Percentiles rank a stretch among this genome's conserved stretches.
These are phyloP conservation scores for Seiridium cupressi DNA, from an alignment of 2,329 filamentous ascomycete genomes.

Conservation along the genomic window DNA sequence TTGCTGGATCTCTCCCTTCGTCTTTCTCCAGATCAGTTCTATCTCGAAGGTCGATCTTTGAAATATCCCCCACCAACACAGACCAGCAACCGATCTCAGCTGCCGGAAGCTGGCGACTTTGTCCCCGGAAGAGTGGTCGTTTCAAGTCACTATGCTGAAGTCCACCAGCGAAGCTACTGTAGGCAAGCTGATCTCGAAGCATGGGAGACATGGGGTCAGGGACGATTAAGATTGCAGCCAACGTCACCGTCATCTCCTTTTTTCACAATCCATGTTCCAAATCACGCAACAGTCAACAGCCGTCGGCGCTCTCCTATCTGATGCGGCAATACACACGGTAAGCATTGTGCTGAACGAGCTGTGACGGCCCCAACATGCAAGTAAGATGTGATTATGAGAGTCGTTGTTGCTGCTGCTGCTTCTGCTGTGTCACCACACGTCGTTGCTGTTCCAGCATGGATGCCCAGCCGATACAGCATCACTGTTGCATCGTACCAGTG, in stretches of 20 bases:
- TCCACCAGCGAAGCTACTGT: neutral
- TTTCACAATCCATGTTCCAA: constrained; percentile 2
- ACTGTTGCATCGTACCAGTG: neutral
- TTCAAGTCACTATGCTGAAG: neutral
- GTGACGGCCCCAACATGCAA: neutral
- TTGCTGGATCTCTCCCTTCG: too few species aligned
- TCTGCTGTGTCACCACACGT: neutral
- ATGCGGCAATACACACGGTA: neutral
- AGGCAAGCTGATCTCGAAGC: neutral
- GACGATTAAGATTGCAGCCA: constrained; percentile 7
- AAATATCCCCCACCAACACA: neutral
- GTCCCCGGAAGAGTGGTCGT: neutral
- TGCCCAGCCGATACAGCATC: neutral
- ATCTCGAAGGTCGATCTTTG: too few species aligned
- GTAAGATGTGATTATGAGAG: too few species aligned
- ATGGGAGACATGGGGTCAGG: constrained; percentile 3
- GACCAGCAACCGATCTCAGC: constrained; percentile 13
- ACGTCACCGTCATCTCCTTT: constrained; percentile 7
- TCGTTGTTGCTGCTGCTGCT: neutral
- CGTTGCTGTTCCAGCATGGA: neutral
- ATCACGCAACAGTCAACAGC: constrained; percentile 3
- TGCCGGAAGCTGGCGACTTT: neutral
- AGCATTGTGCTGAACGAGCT: neutral
- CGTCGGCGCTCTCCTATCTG: constrained; percentile 1
- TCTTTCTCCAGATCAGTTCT: too few species aligned